Conservation (phyloP, 148 eudicot species). For the Silene conica region DNA sequence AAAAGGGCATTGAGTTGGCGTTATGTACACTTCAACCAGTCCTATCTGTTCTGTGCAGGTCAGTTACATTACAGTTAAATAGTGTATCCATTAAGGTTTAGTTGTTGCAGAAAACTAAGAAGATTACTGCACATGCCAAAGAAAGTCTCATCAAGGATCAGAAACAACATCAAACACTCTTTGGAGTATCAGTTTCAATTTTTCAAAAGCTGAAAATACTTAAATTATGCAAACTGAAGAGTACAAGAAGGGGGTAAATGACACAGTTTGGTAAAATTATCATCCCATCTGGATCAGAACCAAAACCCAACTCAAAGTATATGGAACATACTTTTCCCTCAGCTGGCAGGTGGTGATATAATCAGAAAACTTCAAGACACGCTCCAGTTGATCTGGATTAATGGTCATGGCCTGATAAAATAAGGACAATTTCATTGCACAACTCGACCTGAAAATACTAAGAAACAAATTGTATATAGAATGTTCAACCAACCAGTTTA, state of each 20-base stretch:
- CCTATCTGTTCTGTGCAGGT: background rate
- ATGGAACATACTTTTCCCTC: constrained; percentile 65
- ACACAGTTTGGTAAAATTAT: background rate
- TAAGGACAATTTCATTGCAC: background rate
- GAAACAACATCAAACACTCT: background rate
- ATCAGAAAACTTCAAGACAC: constrained; percentile 60
- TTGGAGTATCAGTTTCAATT: background rate
- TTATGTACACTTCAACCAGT: background rate
- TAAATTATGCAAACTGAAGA: background rate
- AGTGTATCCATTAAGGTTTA: background rate
- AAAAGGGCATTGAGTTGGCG: too few species aligned
- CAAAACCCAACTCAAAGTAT: background rate
- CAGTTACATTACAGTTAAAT: background rate
- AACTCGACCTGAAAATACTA: constrained; percentile 5
- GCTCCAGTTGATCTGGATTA: constrained; percentile 66
- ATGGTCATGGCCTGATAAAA: constrained; percentile 55
- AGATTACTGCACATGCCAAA: background rate
- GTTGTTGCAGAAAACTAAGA: background rate
- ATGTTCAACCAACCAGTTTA: constrained; percentile 49
- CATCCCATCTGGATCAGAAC: background rate
- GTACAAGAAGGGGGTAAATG: background rate
- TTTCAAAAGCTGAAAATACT: background rate
- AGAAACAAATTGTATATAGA: constrained; percentile 2
- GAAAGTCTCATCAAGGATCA: background rate
- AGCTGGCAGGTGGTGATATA: constrained; percentile 55